Conservation (phyloP, 2,329 filamentous ascomycete genomes). For the Verticillium zaregamsianum region DNA sequence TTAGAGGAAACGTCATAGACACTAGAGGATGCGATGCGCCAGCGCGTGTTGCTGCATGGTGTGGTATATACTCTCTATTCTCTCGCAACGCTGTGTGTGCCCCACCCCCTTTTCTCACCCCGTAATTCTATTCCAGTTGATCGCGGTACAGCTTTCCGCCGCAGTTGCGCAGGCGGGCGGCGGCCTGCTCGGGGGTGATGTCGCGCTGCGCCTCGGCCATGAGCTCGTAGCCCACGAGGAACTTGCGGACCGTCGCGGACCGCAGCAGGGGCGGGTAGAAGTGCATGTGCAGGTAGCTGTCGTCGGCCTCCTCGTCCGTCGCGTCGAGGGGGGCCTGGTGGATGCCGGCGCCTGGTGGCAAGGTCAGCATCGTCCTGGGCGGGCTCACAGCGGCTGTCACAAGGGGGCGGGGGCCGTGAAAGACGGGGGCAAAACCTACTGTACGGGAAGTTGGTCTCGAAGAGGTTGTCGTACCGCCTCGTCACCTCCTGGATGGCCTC, state of each 20-base stretch:
- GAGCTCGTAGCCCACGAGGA: conserved; percentile 93
- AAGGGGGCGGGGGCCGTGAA: background rate
- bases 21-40: background rate
- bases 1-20: background rate
- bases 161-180: conserved; percentile 69
- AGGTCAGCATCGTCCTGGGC: conserved; percentile 13
- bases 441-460: conserved; percentile 95
- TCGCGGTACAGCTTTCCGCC: conserved; percentile 83
- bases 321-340: conserved; percentile 91
- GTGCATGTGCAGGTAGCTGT: conserved; percentile 91
- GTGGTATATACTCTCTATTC: background rate
- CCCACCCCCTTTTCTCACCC: background rate
- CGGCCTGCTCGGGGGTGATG: conserved; percentile 95
- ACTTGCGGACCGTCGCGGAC: conserved; percentile 92
- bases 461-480: conserved; percentile 90
- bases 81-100: background rate
- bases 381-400: background rate
- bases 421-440: conserved; percentile 50
- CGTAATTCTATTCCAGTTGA: conserved; percentile 25
- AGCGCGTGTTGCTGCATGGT: background rate
- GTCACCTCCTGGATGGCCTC: conserved; percentile 86
- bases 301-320: conserved; percentile 76
- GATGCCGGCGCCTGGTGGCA: conserved; percentile 69
- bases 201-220: conserved; percentile 97
- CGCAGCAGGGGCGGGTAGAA: conserved; percentile 93